Evolutionary conservation across 2,329 filamentous ascomycete species (phyloP).

Genomic region (Polychaeton citri): DNA sequence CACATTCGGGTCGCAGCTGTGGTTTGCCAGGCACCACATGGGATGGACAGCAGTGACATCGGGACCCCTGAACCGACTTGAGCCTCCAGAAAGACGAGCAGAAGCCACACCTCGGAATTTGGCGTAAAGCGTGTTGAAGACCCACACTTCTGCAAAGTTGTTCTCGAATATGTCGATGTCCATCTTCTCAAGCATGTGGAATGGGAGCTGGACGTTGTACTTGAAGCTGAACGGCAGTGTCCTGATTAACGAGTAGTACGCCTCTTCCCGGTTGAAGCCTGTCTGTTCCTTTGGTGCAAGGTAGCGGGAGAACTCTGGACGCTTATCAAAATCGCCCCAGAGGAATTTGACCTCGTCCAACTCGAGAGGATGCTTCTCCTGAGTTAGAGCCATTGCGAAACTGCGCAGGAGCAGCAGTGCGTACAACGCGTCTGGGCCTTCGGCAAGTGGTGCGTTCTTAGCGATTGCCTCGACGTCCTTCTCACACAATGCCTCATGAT

Average conservation of each 20-base stretch:
- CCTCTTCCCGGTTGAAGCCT: constrained; percentile 3
- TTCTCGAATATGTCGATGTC: constrained; percentile 59
- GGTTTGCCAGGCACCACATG: constrained; percentile 92
- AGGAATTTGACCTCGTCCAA: constrained; percentile 49
- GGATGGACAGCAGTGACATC: constrained; percentile 91
- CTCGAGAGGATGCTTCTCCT: constrained; percentile 44
- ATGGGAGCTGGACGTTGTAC: constrained; percentile 58
- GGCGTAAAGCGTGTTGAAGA: constrained; percentile 81
- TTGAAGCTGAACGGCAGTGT: constrained; percentile 68
- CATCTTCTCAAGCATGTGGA: constrained; percentile 74
- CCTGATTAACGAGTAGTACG: constrained; percentile 16
- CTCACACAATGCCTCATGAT: constrained; percentile 47
- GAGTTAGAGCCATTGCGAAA: constrained; percentile 48
- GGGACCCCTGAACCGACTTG: constrained; percentile 55
- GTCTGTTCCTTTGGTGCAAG: constrained; percentile 3
- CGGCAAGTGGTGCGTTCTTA: constrained; percentile 42
- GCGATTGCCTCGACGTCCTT: constrained; percentile 42
- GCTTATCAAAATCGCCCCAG: constrained; percentile 48
- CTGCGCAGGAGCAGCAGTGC: constrained; percentile 45
- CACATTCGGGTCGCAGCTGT: constrained; percentile 91
- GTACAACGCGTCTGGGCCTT: constrained; percentile 48
- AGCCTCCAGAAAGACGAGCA: constrained; percentile 52
- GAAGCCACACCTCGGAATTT: constrained; percentile 92
- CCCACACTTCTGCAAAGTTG: constrained; percentile 57
- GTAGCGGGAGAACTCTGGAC: constrained; percentile 9